A percentile compares a stretch with the other conserved stretches of the same genome.
Conservation (phyloP, 352 stramenopile species). For the Pythium vanterpoolii region DNA sequence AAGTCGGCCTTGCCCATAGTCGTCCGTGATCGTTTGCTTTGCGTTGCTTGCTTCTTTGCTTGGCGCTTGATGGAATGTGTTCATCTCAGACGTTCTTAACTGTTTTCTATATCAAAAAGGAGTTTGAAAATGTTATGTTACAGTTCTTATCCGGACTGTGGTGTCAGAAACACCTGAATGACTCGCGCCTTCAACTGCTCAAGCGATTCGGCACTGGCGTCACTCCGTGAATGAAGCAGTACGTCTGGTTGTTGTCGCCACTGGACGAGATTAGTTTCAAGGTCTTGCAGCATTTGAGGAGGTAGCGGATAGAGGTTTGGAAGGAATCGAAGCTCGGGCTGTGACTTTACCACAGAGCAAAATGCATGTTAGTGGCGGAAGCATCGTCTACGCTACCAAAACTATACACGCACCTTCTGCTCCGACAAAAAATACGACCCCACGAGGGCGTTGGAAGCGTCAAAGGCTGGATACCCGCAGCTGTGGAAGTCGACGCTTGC, state of each 20-base stretch:
- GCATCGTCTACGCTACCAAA: not conserved
- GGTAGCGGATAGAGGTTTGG: slow-evolving; percentile 60
- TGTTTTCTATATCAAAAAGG: slow-evolving; percentile 6
- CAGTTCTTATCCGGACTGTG: not conserved
- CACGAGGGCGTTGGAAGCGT: slow-evolving; percentile 35
- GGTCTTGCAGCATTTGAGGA: slow-evolving; percentile 55
- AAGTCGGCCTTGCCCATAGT: slow-evolving; percentile 84
- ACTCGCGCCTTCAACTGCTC: slow-evolving; percentile 22
- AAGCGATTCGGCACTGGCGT: slow-evolving; percentile 11
- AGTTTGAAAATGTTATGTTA: slow-evolving; percentile 12
- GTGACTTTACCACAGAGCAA: slow-evolving; percentile 14
- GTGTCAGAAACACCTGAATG: not conserved
- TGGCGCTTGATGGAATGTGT: no score
- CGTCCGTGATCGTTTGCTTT: not conserved
- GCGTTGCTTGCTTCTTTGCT: no score
- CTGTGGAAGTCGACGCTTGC: slow-evolving; percentile 51
- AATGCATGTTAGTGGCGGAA: not conserved
- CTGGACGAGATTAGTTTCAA: slow-evolving; percentile 31
- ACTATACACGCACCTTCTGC: slow-evolving; percentile 21
- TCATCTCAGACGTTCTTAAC: no score
- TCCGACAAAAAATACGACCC: slow-evolving; percentile 58
- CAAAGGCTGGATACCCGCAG: slow-evolving; percentile 62
- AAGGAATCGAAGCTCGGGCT: slow-evolving; percentile 42
- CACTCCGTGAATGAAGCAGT: slow-evolving; percentile 7
- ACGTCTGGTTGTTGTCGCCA: slow-evolving; percentile 27